These are phyloP conservation scores for Adenanthera pavonina DNA, from an alignment of 306 rosid genomes.

Conservation along the genomic window DNA sequence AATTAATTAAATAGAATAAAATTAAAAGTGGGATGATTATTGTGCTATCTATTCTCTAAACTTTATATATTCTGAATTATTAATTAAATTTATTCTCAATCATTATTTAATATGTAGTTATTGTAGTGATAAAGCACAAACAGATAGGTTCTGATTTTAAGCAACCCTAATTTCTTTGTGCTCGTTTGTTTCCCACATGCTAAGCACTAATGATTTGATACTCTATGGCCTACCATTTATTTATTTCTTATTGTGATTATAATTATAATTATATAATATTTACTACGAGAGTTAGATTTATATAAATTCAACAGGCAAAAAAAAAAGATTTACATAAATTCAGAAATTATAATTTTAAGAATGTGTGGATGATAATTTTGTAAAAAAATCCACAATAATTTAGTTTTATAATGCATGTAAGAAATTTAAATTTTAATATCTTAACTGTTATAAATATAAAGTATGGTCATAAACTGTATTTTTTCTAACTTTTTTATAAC, in stretches of 20 bases:
- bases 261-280: too few relatives aligned
- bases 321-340: too few relatives aligned
- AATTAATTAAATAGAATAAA: background rate
- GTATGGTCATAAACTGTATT: too few relatives aligned
- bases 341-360: too few relatives aligned
- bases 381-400: too few relatives aligned
- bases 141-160: constrained; percentile 41
- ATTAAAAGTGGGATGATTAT: constrained; percentile 22
- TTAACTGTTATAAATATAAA: background rate
- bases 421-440: background rate
- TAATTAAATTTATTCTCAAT: constrained; percentile 30
- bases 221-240: constrained; percentile 42
- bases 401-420: too few relatives aligned
- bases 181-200: constrained; percentile 47
- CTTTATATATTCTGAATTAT: constrained; percentile 15
- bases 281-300: too few relatives aligned
- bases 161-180: constrained; percentile 42
- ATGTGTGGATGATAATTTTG: too few relatives aligned
- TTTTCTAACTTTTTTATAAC: background rate
- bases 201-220: constrained; percentile 52
- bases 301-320: too few relatives aligned
- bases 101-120: constrained; percentile 35
- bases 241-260: constrained; percentile 43
- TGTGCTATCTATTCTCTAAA: constrained; percentile 44
- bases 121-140: constrained; percentile 50